These are phyloP conservation scores for Phytophthora colocasiae DNA, from an alignment of 352 stramenopile species.

Conservation along the genomic window DNA sequence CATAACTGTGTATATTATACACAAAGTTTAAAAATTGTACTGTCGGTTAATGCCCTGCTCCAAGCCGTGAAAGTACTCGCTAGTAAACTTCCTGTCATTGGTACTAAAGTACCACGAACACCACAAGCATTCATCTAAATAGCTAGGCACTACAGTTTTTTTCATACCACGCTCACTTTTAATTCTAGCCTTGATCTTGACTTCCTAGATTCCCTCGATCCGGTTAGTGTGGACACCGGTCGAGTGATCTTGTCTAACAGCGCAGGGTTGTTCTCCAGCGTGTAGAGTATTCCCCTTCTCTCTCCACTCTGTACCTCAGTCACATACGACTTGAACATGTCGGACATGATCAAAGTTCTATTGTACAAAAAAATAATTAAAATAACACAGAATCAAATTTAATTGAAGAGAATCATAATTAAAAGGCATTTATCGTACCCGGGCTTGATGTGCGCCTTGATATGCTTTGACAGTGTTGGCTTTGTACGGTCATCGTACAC, in stretches of 20 bases:
- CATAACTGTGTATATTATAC: no score
- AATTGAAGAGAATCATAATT: no score
- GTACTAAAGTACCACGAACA: background rate
- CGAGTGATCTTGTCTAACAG: background rate
- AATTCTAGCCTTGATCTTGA: background rate
- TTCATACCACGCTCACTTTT: background rate
- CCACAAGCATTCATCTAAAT: background rate
- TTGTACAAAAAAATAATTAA: background rate
- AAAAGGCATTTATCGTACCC: background rate
- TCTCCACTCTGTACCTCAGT: constrained; percentile 4
- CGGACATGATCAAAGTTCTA: constrained; percentile 6
- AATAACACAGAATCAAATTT: background rate
- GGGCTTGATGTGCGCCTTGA: constrained; percentile 6
- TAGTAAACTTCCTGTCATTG: no score
- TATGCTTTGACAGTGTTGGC: background rate
- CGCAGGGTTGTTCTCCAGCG: constrained; percentile 6
- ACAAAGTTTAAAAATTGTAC: no score
- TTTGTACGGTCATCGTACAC: background rate
- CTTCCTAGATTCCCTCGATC: background rate
- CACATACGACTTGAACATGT: constrained; percentile 14
- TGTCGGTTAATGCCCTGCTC: no score
- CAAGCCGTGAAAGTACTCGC: no score
- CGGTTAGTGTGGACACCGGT: constrained; percentile 4
- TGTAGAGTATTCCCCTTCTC: background rate
- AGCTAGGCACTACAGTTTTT: background rate